Percentiles rank a stretch among this genome's conserved stretches.
These are phyloP conservation scores for Echium plantagineum DNA, from an alignment of 257 asterid species.

Conservation along the genomic window DNA sequence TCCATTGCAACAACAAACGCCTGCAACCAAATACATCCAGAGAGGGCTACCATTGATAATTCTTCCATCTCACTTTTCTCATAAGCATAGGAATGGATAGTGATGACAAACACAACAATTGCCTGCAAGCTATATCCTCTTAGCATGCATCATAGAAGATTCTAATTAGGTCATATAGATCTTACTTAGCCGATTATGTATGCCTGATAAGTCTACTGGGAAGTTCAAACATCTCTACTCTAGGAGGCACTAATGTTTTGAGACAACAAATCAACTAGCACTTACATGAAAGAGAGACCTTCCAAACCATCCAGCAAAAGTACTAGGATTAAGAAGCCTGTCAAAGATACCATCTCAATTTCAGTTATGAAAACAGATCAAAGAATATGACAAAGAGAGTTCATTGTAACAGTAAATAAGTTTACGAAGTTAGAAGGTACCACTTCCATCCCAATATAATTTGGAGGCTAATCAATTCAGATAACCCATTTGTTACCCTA, in stretches of 20 bases:
- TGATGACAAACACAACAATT: conserved; percentile 81
- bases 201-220: too few species aligned
- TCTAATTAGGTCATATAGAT: too few species aligned
- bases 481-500: too few species aligned
- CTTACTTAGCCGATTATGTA: too few species aligned
- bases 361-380: conserved; percentile 10
- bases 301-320: conserved; percentile 99
- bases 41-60: conserved; percentile 92
- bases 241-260: too few species aligned
- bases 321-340: conserved; percentile 99
- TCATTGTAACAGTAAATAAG: not conserved
- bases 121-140: conserved; percentile 46
- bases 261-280: conserved; percentile 14
- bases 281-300: conserved; percentile 98
- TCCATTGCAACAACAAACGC: conserved; percentile 92
- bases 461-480: conserved; percentile 29
- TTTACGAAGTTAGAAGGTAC: not conserved
- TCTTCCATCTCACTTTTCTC: conserved; percentile 99
- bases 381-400: conserved; percentile 2
- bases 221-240: too few species aligned
- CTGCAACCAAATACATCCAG: conserved; percentile 99
- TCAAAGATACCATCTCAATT: conserved; percentile 11
- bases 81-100: conserved; percentile 70
- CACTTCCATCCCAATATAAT: not conserved
- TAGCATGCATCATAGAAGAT: not conserved